phyloP scores from a whole-genome alignment of 345 rosid genomes.

The Citrus glauca region DNA sequence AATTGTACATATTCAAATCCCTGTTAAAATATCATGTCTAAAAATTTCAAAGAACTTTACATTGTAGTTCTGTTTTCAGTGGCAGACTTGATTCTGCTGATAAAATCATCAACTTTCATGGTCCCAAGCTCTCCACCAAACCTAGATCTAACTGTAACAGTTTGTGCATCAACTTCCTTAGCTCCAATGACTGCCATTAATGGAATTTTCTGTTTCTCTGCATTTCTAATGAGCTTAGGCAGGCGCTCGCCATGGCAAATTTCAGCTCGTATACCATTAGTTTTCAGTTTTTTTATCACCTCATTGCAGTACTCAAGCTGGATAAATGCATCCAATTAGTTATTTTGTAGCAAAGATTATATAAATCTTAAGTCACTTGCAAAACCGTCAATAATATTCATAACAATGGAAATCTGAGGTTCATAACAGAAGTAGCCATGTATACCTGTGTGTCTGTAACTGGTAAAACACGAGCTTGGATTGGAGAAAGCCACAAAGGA shows the following conservation, averaged over 20 bases:
- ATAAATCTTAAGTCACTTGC: not conserved
- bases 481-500: conserved; percentile 89
- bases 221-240: conserved; percentile 87
- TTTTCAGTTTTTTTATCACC: conserved; percentile 51
- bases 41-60: conserved; percentile 26
- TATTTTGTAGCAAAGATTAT: not conserved
- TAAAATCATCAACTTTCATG: conserved; percentile 60
- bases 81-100: conserved; percentile 49
- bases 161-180: conserved; percentile 70
- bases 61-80: conserved; percentile 44
- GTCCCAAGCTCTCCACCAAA: conserved; percentile 83
- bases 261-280: conserved; percentile 66
- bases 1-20: not conserved
- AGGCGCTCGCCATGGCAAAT: conserved; percentile 83
- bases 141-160: conserved; percentile 79
- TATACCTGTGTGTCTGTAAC: conserved; percentile 87
- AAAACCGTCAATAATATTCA: not conserved
- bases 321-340: not conserved
- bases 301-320: conserved; percentile 74
- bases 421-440: not conserved
- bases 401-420: not conserved
- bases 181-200: conserved; percentile 92
- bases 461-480: conserved; percentile 85
- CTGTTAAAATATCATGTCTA: not conserved
- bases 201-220: conserved; percentile 89